These are phyloP conservation scores for Fusarium acutatum DNA, from an alignment of 2,329 filamentous ascomycete species.

Conservation along the genomic window DNA sequence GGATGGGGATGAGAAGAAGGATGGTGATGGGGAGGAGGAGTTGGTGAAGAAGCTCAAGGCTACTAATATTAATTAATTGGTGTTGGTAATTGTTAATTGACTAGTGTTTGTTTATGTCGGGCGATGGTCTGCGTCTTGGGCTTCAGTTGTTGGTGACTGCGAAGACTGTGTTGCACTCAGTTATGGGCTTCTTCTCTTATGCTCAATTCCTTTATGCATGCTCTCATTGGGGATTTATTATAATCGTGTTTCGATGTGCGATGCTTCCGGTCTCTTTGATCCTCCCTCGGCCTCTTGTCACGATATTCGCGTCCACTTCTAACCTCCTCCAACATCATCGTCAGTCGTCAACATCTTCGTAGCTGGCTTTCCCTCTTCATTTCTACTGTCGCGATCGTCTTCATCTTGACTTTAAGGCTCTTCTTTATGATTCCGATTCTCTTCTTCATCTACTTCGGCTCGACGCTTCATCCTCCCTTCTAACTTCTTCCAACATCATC, in stretches of 20 bases:
- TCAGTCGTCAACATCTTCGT: too few relatives aligned
- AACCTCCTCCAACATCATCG: not conserved
- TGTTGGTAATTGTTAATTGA: not conserved
- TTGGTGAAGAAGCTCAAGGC: conserved; percentile 29
- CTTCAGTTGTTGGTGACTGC: not conserved
- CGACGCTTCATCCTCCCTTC: not conserved
- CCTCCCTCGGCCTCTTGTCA: too few relatives aligned
- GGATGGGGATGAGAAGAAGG: not conserved
- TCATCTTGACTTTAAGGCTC: accelerated
- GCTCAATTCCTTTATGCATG: not conserved
- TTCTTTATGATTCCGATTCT: accelerated
- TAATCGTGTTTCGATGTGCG: accelerated
- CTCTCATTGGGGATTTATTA: accelerated
- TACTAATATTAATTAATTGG: conserved; percentile 9
- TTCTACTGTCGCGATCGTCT: not conserved
- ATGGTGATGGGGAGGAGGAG: not conserved
- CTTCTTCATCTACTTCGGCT: not conserved
- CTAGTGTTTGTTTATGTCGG: not conserved
- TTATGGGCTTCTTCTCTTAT: not conserved
- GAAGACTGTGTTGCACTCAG: not conserved
- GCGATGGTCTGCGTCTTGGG: not conserved
- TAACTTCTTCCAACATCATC: not conserved
- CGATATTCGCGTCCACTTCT: too few relatives aligned
- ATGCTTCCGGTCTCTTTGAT: accelerated
- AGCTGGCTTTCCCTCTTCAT: not conserved